phyloP scores from a whole-genome alignment of 2,329 filamentous ascomycete genomes.

The Exophiala lecanii-corni region DNA sequence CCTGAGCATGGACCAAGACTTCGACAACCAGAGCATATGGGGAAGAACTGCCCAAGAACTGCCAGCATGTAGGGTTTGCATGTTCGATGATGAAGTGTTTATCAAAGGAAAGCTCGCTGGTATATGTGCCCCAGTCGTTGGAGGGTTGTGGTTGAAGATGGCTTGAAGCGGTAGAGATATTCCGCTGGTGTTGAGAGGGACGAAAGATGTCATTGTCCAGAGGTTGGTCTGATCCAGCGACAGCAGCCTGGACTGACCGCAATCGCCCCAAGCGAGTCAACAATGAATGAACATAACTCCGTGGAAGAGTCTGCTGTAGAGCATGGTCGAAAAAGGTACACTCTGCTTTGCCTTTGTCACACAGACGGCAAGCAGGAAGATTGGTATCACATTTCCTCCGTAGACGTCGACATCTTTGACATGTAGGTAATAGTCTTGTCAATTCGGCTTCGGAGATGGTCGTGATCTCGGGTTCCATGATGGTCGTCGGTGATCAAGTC shows the following conservation, averaged over 20 bases:
- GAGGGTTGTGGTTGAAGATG: slow-evolving; percentile 11
- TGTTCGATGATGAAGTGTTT: slow-evolving; percentile 27
- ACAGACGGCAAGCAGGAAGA: slow-evolving; percentile 28
- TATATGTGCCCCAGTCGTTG: slow-evolving; percentile 24
- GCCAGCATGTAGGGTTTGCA: slow-evolving; percentile 28
- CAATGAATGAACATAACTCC: slow-evolving; percentile 28
- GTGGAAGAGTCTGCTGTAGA: slow-evolving; percentile 27
- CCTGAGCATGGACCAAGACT: slow-evolving; percentile 26
- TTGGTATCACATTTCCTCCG: slow-evolving; percentile 29
- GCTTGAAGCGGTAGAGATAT: slow-evolving; percentile 11
- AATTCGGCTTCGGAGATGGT: slow-evolving; percentile 28
- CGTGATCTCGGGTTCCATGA: slow-evolving; percentile 21
- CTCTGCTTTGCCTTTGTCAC: slow-evolving; percentile 29
- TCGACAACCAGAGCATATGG: slow-evolving; percentile 26
- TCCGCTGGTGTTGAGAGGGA: slow-evolving; percentile 14
- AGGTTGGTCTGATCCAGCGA: slow-evolving; percentile 17
- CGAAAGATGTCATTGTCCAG: slow-evolving; percentile 6
- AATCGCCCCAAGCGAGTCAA: slow-evolving; percentile 24
- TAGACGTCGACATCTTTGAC: slow-evolving; percentile 28
- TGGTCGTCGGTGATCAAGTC: slow-evolving; percentile 21
- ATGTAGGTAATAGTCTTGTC: slow-evolving; percentile 27
- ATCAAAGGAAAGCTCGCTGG: slow-evolving; percentile 26
- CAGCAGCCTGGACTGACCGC: slow-evolving; percentile 23
- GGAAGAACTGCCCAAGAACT: slow-evolving; percentile 27
- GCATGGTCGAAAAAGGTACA: slow-evolving; percentile 30